Conservation (phyloP, 768 basidiomycete genomes). For the Serendipita indica region DNA sequence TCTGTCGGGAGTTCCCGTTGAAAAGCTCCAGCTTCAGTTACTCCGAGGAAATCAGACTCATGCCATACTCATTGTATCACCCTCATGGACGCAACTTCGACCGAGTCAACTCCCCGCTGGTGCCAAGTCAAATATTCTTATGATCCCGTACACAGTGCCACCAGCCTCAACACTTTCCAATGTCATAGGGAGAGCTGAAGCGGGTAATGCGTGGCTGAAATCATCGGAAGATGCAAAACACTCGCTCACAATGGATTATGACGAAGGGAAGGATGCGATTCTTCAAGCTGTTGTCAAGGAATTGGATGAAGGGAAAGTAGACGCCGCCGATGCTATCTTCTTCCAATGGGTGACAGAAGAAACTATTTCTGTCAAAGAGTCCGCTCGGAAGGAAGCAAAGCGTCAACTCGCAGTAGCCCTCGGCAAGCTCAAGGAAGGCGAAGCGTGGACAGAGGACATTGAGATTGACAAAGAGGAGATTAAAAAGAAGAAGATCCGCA, state of each 20-base stretch:
- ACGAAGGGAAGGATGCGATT: slow-evolving; percentile 19
- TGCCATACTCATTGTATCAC: slow-evolving; percentile 36
- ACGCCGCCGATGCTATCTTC: slow-evolving; percentile 44
- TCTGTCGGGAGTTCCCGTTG: slow-evolving; percentile 18
- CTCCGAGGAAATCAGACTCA: slow-evolving; percentile 30
- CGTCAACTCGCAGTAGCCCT: not conserved
- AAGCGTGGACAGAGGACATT: slow-evolving; percentile 20
- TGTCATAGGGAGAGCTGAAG: not conserved
- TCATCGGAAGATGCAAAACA: not conserved
- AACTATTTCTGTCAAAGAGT: not conserved
- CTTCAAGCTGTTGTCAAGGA: slow-evolving; percentile 18
- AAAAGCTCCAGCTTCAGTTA: slow-evolving; percentile 22
- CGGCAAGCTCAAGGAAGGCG: slow-evolving; percentile 15
- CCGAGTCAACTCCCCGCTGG: not conserved
- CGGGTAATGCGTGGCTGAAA: not conserved
- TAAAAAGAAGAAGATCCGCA: not conserved
- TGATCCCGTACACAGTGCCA: not conserved
- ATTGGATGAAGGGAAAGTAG: slow-evolving; percentile 30
- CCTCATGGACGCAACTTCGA: slow-evolving; percentile 14
- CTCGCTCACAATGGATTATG: not conserved
- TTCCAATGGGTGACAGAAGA: slow-evolving; percentile 38
- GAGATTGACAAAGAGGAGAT: slow-evolving; percentile 13
- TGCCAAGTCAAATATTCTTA: not conserved
- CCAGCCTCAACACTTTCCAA: not conserved
- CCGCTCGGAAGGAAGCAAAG: not conserved